A percentile compares a stretch with the other conserved stretches of the same genome.
phyloP scores from a whole-genome alignment of 2,329 filamentous ascomycete species.

The Fusarium siculi region DNA sequence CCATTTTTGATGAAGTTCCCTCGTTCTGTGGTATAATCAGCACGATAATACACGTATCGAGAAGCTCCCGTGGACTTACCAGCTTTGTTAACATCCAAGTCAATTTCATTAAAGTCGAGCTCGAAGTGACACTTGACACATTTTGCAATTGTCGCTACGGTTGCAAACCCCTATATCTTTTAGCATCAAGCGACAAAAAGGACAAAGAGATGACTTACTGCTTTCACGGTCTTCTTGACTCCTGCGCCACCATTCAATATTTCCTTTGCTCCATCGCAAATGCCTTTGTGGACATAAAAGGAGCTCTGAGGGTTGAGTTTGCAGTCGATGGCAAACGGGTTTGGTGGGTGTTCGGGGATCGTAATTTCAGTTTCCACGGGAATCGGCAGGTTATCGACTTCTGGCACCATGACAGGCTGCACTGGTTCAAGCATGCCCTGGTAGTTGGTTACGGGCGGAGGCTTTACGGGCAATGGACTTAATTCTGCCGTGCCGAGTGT shows the following conservation, averaged over 20 bases:
- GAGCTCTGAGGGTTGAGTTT: conserved; percentile 59
- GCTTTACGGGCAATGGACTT: conserved; percentile 31
- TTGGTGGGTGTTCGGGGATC: conserved; percentile 25
- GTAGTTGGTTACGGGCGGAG: conserved; percentile 27
- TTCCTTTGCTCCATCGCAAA: conserved; percentile 65
- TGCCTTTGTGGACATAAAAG: conserved; percentile 64
- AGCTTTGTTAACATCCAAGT: conserved; percentile 61
- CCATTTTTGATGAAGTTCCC: conserved; percentile 59
- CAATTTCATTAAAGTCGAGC: conserved; percentile 63
- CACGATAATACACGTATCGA: neutral
- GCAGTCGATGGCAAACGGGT: conserved; percentile 49
- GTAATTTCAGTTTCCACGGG: conserved; percentile 37
- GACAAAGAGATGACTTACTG: conserved; percentile 48
- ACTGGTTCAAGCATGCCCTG: conserved; percentile 22
- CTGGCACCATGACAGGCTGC: conserved; percentile 9
- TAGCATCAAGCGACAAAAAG: neutral
- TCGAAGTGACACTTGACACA: conserved; percentile 65
- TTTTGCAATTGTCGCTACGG: conserved; percentile 57
- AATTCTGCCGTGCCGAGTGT: conserved; percentile 39
- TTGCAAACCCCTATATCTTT: conserved; percentile 53
- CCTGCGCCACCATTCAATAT: conserved; percentile 60
- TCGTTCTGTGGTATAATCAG: conserved; percentile 48
- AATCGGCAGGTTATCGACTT: conserved; percentile 42
- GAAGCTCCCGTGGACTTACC: conserved; percentile 49
- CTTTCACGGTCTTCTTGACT: conserved; percentile 62